Evolutionary conservation across 2,329 filamentous ascomycete species (phyloP).

Genomic region (Metarhizium robertsii): DNA sequence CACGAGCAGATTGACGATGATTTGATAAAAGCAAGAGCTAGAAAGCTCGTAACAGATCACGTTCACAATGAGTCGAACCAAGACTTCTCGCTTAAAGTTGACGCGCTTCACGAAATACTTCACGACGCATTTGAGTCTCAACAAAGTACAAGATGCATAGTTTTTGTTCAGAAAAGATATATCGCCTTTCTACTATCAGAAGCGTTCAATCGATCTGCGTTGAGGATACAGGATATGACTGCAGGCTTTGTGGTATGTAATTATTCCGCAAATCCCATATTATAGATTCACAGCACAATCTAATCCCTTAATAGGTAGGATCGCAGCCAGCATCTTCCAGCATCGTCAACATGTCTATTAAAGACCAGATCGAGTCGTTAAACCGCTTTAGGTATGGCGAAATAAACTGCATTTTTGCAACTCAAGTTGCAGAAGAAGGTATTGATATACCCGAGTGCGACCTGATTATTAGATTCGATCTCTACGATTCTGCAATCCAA

Average conservation of each 20-base stretch:
- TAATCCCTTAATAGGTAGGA: constrained; percentile 17
- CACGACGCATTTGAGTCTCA: constrained; percentile 55
- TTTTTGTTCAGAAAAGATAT: constrained; percentile 74
- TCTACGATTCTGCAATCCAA: constrained; percentile 83
- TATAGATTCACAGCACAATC: neutral
- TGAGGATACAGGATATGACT: constrained; percentile 49
- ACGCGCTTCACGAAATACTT: constrained; percentile 51
- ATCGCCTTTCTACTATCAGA: constrained; percentile 66
- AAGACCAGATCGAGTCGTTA: constrained; percentile 65
- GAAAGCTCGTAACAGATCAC: neutral
- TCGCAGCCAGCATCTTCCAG: constrained; percentile 24
- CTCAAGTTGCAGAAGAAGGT: constrained; percentile 58
- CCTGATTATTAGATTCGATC: constrained; percentile 66
- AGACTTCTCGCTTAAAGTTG: constrained; percentile 64
- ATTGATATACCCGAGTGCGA: constrained; percentile 62
- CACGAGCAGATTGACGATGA: neutral
- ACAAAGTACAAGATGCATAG: constrained; percentile 51
- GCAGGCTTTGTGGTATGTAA: constrained; percentile 51
- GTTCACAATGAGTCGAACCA: neutral
- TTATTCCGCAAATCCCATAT: neutral
- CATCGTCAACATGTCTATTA: constrained; percentile 57
- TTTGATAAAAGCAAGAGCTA: neutral
- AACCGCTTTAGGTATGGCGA: constrained; percentile 51
- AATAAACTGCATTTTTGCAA: constrained; percentile 57
- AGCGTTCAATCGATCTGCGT: constrained; percentile 47